Evolutionary conservation across 345 rosid species (phyloP).

Genomic region (Eucalyptus cloeziana): DNA sequence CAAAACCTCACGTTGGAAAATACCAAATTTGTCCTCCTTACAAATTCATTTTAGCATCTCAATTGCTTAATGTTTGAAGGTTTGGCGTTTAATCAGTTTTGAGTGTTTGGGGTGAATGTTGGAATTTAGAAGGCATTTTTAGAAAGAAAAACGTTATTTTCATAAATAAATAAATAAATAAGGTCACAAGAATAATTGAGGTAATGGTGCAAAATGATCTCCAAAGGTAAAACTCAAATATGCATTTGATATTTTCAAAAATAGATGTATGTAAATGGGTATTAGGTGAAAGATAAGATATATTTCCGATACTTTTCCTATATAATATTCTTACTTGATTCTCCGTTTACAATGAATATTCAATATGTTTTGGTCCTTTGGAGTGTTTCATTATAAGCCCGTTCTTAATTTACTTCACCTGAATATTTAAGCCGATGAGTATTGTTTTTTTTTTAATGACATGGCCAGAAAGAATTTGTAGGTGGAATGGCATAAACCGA

Average conservation of each 20-base stretch:
- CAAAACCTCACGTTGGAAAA: not conserved
- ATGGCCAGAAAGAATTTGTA: not conserved
- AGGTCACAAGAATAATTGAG: rapidly evolving
- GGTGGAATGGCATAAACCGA: not conserved
- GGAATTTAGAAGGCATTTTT: not conserved
- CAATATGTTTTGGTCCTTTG: no score
- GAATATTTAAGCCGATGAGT: not conserved
- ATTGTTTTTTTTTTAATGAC: not conserved
- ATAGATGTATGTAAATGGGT: not conserved
- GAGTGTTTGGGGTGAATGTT: not conserved
- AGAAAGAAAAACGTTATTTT: not conserved
- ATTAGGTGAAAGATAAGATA: not conserved
- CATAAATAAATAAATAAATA: no score
- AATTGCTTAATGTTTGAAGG: not conserved
- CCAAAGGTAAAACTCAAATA: not conserved
- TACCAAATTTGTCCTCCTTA: not conserved
- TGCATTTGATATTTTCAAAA: not conserved
- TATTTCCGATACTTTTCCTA: not conserved
- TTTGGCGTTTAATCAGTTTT: not conserved
- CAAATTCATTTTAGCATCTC: not conserved
- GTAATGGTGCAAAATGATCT: not conserved
- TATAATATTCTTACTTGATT: not conserved
- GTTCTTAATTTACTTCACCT: not conserved
- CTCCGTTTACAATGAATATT: not conserved
- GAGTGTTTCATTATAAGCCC: not conserved